Conservation (phyloP, 768 basidiomycete genomes). For the Hebeloma cylindrosporum region DNA sequence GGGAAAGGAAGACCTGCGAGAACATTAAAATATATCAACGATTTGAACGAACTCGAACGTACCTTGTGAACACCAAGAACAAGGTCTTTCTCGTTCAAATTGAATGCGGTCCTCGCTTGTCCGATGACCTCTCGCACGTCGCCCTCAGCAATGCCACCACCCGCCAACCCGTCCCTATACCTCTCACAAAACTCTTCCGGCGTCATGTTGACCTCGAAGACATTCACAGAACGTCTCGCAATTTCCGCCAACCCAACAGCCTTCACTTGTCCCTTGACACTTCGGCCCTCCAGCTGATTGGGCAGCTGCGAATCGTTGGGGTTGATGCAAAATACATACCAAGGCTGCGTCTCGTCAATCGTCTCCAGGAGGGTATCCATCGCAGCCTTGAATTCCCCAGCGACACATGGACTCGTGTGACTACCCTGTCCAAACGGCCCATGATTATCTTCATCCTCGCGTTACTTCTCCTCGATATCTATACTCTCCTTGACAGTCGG, state of each 20-base stretch:
- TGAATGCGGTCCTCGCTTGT: conserved; percentile 55
- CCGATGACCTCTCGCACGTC: conserved; percentile 58
- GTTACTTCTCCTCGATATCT: conserved; percentile 49
- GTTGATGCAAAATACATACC: conserved; percentile 91
- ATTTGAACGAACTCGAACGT: conserved; percentile 19
- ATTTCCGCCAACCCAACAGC: conserved; percentile 80
- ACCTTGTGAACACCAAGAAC: conserved; percentile 87
- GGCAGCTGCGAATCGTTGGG: conserved; percentile 96
- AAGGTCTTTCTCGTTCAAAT: conserved; percentile 66
- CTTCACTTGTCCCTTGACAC: conserved; percentile 89
- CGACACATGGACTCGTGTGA: conserved; percentile 61
- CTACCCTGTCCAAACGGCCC: conserved; percentile 30
- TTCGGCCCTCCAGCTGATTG: conserved; percentile 89
- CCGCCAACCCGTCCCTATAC: conserved; percentile 68
- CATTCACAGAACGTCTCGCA: conserved; percentile 58
- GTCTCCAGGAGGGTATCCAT: conserved; percentile 86
- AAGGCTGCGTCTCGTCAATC: conserved; percentile 83
- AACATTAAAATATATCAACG: background rate
- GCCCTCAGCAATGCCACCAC: conserved; percentile 59
- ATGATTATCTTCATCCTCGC: conserved; percentile 53
- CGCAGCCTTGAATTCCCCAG: conserved; percentile 85
- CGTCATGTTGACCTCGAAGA: conserved; percentile 85
- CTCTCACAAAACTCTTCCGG: conserved; percentile 84
- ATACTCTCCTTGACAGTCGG: conserved; percentile 47
- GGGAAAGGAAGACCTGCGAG: conserved; percentile 82